Conservation (phyloP, 2,329 filamentous ascomycete species). For the Dactylellina leptospora region DNA sequence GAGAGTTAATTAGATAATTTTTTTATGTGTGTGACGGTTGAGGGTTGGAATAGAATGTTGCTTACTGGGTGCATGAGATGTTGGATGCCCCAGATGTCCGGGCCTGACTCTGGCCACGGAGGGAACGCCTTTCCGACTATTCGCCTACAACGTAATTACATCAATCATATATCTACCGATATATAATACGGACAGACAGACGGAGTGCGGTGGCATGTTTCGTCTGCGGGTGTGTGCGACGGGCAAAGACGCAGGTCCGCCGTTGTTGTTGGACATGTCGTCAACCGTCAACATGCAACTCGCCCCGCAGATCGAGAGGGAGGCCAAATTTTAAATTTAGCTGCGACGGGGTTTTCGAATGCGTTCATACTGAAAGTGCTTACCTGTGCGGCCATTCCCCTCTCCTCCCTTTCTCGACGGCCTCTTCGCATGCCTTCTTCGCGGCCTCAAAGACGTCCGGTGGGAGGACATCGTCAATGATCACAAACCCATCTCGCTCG, state of each 20-base stretch:
- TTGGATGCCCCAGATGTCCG: slow-evolving; percentile 54
- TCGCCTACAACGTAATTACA: slow-evolving; percentile 40
- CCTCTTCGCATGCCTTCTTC: slow-evolving; percentile 42
- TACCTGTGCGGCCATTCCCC: slow-evolving; percentile 49
- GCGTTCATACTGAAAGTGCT: too few species aligned
- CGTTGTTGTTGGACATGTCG: too few species aligned
- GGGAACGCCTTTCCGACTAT: slow-evolving; percentile 54
- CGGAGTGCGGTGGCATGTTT: too few species aligned
- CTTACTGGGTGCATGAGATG: slow-evolving; percentile 54
- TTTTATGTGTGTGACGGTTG: background rate
- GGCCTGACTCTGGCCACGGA: slow-evolving; percentile 50
- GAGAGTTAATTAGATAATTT: background rate
- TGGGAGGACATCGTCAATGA: slow-evolving; percentile 41
- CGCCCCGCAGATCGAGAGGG: too few species aligned
- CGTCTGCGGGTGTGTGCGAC: too few species aligned
- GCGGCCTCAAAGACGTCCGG: slow-evolving; percentile 36
- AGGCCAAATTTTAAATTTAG: too few species aligned
- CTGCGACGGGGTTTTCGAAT: too few species aligned
- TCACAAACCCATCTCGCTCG: slow-evolving; percentile 46
- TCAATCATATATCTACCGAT: too few species aligned
- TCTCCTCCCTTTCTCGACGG: slow-evolving; percentile 37
- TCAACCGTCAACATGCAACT: too few species aligned
- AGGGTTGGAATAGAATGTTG: background rate
- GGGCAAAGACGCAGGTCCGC: too few species aligned
- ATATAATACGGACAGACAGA: too few species aligned